A percentile compares a stretch with the other conserved stretches of the same genome.
These are phyloP conservation scores for Alisma plantagoaquatica DNA, from an alignment of 106 monocot genomes.

Conservation along the genomic window DNA sequence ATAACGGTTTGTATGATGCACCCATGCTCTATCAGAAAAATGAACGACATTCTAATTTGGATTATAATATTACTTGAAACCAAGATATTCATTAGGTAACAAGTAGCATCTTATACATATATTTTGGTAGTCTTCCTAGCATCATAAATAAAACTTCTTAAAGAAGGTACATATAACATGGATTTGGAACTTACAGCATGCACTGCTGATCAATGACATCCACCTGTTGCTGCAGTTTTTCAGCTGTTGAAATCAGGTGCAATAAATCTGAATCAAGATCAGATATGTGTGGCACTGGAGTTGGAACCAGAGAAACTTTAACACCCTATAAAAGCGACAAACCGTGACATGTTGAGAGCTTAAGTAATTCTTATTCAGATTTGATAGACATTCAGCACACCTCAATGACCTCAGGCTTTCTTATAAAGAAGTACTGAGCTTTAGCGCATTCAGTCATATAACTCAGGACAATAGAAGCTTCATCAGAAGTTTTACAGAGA, in stretches of 20 bases:
- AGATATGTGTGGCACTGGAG: conserved; percentile 29
- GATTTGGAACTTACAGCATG: conserved; percentile 43
- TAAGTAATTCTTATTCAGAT: no score
- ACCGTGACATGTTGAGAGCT: background rate
- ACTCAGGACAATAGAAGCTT: conserved; percentile 51
- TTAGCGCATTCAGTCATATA: conserved; percentile 45
- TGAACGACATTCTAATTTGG: no score
- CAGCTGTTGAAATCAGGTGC: conserved; percentile 71
- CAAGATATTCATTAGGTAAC: no score
- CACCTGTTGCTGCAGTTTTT: conserved; percentile 70
- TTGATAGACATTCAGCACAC: no score
- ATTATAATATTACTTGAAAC: no score
- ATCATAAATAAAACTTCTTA: no score
- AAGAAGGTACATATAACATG: no score
- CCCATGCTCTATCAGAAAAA: no score
- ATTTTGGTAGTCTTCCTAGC: no score
- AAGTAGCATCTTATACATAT: no score
- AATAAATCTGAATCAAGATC: conserved; percentile 65
- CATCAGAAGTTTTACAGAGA: conserved; percentile 38
- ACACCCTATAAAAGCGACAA: conserved; percentile 57
- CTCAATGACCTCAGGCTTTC: conserved; percentile 61
- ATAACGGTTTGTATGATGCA: no score
- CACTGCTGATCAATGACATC: conserved; percentile 52
- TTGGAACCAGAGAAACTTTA: conserved; percentile 55
- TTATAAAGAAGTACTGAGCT: conserved; percentile 54